Base-by-base conservation (phyloP, 2,329 filamentous ascomycete genomes). In the Metarhizium humberi region DNA sequence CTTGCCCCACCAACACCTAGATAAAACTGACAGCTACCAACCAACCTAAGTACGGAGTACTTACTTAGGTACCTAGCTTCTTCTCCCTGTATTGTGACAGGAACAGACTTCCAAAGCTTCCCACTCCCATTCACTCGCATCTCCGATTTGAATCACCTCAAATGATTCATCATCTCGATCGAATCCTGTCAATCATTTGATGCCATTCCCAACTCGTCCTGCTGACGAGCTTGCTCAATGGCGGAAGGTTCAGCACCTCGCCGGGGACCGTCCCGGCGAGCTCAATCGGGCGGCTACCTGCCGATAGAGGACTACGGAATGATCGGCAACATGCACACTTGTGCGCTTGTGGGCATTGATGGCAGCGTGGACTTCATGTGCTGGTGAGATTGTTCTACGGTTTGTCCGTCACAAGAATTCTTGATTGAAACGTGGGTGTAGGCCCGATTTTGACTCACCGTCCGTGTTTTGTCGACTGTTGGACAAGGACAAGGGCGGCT, bases 291-390 rank as follows among this genome's bases (percentile, higher is more conserved):
- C 13, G 79, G 78, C 36, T 82, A 82, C 61, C 73, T 81, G 32
- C 79, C 79, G 50, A 87, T 90, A 60, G 87, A 90, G 65, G 82
- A 90, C 69, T 90, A 90, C 75, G 87, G 87, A 55, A 79, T 91
- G 69, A 88, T 91, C 62, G 87, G 87, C 29, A 90, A 90, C 64
- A 89, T 91, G 86, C 80, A 85, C 63, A 91, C 87, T 1, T 88
- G 85, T 72, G 86, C 87, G 14, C 73, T 90, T n/a, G 78, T 88
- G 25, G 86, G 85, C 60, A 87, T 87, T 65, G 83, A 87, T 63
- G 87, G 87, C 29, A 86, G 85, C 60, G 70, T 91, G 56, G 87
- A 90, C 65, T 89, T 84, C 62, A 87, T 90, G 85, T 90, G 86
- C 69, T 91, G 86, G 83, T 84, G 64, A 69, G 76, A 60, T 55